Percentiles rank a stretch among this genome's conserved stretches.
Conservation (phyloP, 202 grass and related monocot genomes). For the Setaria viridis region DNA sequence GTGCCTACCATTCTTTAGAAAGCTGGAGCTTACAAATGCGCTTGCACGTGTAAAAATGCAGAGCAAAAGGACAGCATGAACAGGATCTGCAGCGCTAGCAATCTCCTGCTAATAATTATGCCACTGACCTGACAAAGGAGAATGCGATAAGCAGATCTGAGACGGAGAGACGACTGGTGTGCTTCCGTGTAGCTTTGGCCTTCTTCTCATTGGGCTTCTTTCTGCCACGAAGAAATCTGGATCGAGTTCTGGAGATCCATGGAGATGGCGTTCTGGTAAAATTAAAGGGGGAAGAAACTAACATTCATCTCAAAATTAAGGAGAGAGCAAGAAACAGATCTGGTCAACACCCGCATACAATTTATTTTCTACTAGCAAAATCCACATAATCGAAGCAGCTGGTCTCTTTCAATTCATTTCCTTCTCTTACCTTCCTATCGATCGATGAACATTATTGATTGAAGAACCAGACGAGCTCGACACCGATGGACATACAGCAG, state of each 20-base stretch:
- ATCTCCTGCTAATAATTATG: neutral
- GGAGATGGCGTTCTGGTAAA: neutral
- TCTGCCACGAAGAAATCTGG: neutral
- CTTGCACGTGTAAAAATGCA: constrained; percentile 34
- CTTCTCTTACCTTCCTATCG: neutral
- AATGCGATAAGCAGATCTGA: constrained; percentile 43
- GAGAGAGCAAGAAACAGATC: neutral
- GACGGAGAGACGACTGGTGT: neutral
- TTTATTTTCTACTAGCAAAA: neutral
- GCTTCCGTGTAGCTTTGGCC: neutral
- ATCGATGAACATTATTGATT: neutral
- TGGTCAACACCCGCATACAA: neutral
- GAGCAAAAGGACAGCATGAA: constrained; percentile 39
- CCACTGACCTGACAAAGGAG: constrained; percentile 20
- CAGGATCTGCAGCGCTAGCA: constrained; percentile 42
- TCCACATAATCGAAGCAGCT: neutral
- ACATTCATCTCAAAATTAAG: neutral
- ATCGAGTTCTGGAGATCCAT: neutral
- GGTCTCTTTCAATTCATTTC: neutral
- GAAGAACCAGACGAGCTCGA: neutral
- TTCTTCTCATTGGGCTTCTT: neutral
- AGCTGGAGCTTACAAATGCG: constrained; percentile 1
- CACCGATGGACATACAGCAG: neutral
- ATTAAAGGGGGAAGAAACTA: neutral
- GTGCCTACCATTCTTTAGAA: constrained; percentile 24